phyloP scores from a whole-genome alignment of 169 alveolate species.

The Plasmodium reichenowi region DNA sequence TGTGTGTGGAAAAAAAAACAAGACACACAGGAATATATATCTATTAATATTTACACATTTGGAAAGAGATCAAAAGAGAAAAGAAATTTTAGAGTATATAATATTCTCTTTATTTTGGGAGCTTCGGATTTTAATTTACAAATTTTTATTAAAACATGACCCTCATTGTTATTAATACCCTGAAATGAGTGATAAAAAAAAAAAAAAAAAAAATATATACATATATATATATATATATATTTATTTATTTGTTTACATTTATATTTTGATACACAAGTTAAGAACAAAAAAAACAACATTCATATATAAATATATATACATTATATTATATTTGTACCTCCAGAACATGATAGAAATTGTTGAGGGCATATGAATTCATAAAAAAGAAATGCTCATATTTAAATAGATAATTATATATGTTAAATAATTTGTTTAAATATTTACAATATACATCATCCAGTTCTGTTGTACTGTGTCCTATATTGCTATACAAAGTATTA shows the following conservation, averaged over 20 bases:
- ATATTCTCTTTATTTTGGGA: slow-evolving; percentile 62
- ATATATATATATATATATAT: background rate
- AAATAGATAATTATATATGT: slow-evolving; percentile 57
- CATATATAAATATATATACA: background rate
- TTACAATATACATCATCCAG: slow-evolving; percentile 48
- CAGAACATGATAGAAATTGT: slow-evolving; percentile 46
- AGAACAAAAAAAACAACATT: background rate
- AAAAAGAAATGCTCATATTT: slow-evolving; percentile 59
- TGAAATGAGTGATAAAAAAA: background rate
- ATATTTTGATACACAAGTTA: background rate
- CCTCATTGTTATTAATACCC: slow-evolving; percentile 73
- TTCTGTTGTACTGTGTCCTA: slow-evolving; percentile 57
- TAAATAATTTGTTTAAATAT: slow-evolving; percentile 33
- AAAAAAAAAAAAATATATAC: background rate
- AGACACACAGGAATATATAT: too few relatives aligned
- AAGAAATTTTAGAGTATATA: slow-evolving; percentile 60
- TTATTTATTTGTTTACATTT: background rate
- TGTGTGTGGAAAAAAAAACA: too few relatives aligned
- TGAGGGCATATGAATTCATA: slow-evolving; percentile 52
- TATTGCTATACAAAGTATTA: slow-evolving; percentile 43
- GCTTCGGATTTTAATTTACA: slow-evolving; percentile 48
- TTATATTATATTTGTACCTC: slow-evolving; percentile 19
- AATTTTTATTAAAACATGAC: slow-evolving; percentile 57
- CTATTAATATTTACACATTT: slow-evolving; percentile 33
- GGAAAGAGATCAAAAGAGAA: slow-evolving; percentile 73